Base-by-base conservation (phyloP, 192 early-diverging fungal species). In the Entomortierella beljakovae region DNA sequence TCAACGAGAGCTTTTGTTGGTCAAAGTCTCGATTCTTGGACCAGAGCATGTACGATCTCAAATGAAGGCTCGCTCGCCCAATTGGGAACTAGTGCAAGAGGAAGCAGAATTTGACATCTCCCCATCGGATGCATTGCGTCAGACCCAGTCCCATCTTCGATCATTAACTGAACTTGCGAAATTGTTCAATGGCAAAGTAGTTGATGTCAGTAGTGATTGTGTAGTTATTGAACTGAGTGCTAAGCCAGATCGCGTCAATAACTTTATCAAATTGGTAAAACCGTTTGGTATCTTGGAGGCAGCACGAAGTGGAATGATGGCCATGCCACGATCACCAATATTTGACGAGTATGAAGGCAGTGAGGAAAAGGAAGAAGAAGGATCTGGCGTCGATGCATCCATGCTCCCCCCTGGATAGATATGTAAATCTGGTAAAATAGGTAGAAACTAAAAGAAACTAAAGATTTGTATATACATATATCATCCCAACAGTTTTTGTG, bases 241-340 rank as follows among this genome's bases (percentile, higher is more conserved):
- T 28, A 98, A 96, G 82, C 89, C 94, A 33, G 86, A 89, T 43
- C 88, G 96, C 42, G 82, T 99, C 34, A 92, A 97, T 80, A 87
- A 96, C 9, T 97, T 99, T 81, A 80, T 99, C 63, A 94, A 95
- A 70, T 85, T 98, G 18, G 85, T 95, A 63, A 91, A 94, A 63
- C 97, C 97, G 6, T 98, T 94, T 71, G 97, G 97, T 33, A 93
- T 98, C 68, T 82, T 99, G 56, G 97, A 99, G 71, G 94, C 94
- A 9, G 91, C 95, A 23, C 87, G 97, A 66, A 95, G 92, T 35
- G 97, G 97, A 0, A 86, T 94, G 70, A 99, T 99, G 96, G 95
- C 96, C 16, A 97, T 99, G 93, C 95, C 96, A 18, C 88, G 97
- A 43, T 93, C 92, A 52, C 90, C 91, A 52, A 88, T 96, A 26